A percentile compares a stretch with the other conserved stretches of the same genome.
Conservation (phyloP, 116 monocot species). For the Phalaenopsis hybrid region DNA sequence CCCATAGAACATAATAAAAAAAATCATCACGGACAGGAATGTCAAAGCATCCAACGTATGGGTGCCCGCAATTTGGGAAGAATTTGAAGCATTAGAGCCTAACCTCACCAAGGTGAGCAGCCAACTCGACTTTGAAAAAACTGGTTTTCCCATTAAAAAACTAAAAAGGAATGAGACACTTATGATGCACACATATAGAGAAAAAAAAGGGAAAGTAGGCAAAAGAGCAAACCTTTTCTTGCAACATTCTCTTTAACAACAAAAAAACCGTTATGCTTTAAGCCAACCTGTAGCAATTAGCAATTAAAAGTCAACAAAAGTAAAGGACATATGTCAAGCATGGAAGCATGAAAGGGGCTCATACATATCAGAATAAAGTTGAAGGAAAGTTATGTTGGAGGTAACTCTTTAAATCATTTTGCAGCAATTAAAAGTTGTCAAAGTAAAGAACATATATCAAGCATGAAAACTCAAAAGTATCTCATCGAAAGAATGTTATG, state of each 20-base stretch:
- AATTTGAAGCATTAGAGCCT: too few species aligned
- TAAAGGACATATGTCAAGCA: not conserved
- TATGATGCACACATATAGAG: not conserved
- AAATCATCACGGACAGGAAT: too few species aligned
- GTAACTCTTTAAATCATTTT: constrained; percentile 52
- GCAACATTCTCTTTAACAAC: constrained; percentile 71
- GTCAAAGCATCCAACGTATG: too few species aligned
- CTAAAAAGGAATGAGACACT: not conserved
- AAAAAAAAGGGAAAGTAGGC: not conserved
- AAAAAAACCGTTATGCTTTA: constrained; percentile 66
- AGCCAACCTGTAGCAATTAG: constrained; percentile 46
- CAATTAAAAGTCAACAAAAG: not conserved
- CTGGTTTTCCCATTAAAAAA: not conserved
- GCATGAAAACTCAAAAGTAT: not conserved
- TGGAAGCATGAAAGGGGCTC: not conserved
- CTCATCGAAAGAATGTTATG: not conserved
- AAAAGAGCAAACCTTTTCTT: constrained; percentile 34
- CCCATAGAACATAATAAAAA: too few species aligned
- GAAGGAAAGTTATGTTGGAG: not conserved
- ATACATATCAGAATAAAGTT: not conserved
- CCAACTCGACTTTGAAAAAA: too few species aligned
- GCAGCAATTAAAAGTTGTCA: constrained; percentile 7
- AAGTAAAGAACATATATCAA: not conserved
- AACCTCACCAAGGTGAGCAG: too few species aligned
- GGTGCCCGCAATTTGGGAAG: too few species aligned